phyloP scores from a whole-genome alignment of 2,329 filamentous ascomycete species.

The Penicillium sp. region DNA sequence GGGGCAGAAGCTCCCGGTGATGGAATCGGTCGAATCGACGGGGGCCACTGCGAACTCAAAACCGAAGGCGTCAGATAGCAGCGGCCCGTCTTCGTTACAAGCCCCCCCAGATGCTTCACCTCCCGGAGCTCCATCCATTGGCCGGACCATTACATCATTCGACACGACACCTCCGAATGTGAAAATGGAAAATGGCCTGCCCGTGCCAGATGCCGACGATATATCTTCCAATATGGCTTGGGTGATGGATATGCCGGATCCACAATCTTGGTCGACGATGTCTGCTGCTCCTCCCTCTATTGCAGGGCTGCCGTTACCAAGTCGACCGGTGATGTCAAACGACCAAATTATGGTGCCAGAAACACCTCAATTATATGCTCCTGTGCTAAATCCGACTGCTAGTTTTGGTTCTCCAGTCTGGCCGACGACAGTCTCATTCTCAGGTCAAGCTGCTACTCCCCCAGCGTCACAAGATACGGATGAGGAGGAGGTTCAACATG shows the following conservation, averaged over 20 bases:
- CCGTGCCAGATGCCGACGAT: slow-evolving; percentile 13
- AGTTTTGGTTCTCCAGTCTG: slow-evolving; percentile 13
- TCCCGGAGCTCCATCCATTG: slow-evolving; percentile 3
- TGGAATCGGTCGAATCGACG: slow-evolving; percentile 41
- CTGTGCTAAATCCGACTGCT: slow-evolving; percentile 15
- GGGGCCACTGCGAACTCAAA: slow-evolving; percentile 23
- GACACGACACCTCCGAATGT: slow-evolving; percentile 1
- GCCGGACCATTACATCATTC: slow-evolving; percentile 7
- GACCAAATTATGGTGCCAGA: slow-evolving; percentile 16
- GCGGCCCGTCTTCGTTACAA: slow-evolving; percentile 11
- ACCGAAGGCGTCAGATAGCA: slow-evolving; percentile 7
- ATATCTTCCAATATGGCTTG: slow-evolving; percentile 18
- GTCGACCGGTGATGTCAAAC: slow-evolving; percentile 12
- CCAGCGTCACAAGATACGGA: slow-evolving; percentile 17
- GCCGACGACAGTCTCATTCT: slow-evolving; percentile 13
- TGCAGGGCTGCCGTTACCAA: slow-evolving; percentile 21
- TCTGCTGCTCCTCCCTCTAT: slow-evolving; percentile 19
- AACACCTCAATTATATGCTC: slow-evolving; percentile 14
- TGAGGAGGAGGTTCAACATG: slow-evolving; percentile 19
- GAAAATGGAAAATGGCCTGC: slow-evolving; percentile 9
- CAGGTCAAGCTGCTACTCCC: slow-evolving; percentile 6
- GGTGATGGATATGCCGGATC: slow-evolving; percentile 25
- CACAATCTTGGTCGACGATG: slow-evolving; percentile 21
- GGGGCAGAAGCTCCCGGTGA: slow-evolving; percentile 71
- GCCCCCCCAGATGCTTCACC: slow-evolving; percentile 6